Evolutionary conservation across 768 basidiomycete species (phyloP).

Genomic region (Paxillus involutus): DNA sequence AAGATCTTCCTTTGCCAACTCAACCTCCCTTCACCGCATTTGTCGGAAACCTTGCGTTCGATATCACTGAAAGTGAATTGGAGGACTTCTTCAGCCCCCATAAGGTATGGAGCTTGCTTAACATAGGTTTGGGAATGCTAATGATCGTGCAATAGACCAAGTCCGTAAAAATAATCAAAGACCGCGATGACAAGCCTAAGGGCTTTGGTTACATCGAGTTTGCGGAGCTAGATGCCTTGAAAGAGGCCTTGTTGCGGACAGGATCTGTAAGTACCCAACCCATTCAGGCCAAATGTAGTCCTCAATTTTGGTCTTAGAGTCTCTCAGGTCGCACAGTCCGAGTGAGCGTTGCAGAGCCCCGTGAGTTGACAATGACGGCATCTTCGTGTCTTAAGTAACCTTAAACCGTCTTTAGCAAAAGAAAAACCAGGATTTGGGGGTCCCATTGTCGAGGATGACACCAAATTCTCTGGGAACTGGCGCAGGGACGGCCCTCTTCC

Average conservation of each 20-base stretch:
- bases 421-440: constrained; percentile 63
- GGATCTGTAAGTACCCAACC: constrained; percentile 54
- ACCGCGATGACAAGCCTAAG: constrained; percentile 92
- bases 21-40: constrained; percentile 96
- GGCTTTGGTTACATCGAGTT: constrained; percentile 99
- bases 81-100: constrained; percentile 73
- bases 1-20: constrained; percentile 95
- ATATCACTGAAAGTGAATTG: constrained; percentile 82
- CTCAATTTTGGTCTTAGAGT: constrained; percentile 37
- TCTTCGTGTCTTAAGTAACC: constrained; percentile 1
- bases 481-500: constrained; percentile 86
- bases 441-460: constrained; percentile 57
- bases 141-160: constrained; percentile 50
- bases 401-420: constrained; percentile 55
- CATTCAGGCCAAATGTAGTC: neutral
- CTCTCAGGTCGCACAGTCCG: constrained; percentile 81
- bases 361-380: constrained; percentile 49
- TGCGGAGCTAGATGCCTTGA: constrained; percentile 79
- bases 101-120: constrained; percentile 42
- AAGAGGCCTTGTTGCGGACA: constrained; percentile 73
- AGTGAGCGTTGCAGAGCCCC: constrained; percentile 94
- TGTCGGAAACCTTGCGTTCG: constrained; percentile 93
- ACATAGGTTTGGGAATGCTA: neutral
- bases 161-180: constrained; percentile 90
- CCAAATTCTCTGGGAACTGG: constrained; percentile 86